These are phyloP conservation scores for Aplosporella prunicola DNA, from an alignment of 2,329 filamentous ascomycete genomes.

Conservation along the genomic window DNA sequence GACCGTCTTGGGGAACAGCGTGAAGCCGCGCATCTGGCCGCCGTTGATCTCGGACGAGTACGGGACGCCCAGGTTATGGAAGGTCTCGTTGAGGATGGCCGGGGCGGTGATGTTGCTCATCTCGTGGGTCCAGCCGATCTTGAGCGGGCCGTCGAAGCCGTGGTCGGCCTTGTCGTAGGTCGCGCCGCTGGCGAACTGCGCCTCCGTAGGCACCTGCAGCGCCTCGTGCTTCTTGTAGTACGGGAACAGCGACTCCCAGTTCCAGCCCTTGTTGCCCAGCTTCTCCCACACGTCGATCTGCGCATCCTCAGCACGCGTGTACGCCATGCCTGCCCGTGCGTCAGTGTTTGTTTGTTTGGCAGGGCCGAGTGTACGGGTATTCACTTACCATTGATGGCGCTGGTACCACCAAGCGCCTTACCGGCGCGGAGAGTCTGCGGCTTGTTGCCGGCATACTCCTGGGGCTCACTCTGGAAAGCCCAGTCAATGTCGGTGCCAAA, in stretches of 20 bases:
- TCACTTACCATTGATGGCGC: slow-evolving; percentile 31
- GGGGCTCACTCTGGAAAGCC: slow-evolving; percentile 30
- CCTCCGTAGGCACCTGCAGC: slow-evolving; percentile 17
- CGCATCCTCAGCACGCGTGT: slow-evolving; percentile 23
- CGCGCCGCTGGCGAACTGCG: slow-evolving; percentile 17
- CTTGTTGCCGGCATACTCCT: slow-evolving; percentile 24
- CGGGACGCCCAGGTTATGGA: slow-evolving; percentile 24
- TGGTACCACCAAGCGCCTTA: slow-evolving; percentile 35
- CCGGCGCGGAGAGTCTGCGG: slow-evolving; percentile 21
- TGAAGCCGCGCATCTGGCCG: slow-evolving; percentile 37
- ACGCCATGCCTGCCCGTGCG: slow-evolving; percentile 21
- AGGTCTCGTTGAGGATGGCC: slow-evolving; percentile 29
- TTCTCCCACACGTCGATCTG: slow-evolving; percentile 27
- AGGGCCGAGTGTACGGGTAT: neutral
- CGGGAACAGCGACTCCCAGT: slow-evolving; percentile 21
- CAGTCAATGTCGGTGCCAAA: slow-evolving; percentile 30
- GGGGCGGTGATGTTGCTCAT: slow-evolving; percentile 18
- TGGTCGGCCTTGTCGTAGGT: slow-evolving; percentile 18
- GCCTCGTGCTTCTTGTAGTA: slow-evolving; percentile 22
- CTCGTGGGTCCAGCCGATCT: slow-evolving; percentile 22
- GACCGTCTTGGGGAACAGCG: slow-evolving; percentile 34
- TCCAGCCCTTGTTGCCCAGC: slow-evolving; percentile 26
- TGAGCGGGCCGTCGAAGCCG: slow-evolving; percentile 18
- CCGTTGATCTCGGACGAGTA: slow-evolving; percentile 35
- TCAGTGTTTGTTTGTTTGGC: neutral